Evolutionary conservation across 2,329 filamentous ascomycete genomes (phyloP), one percentile per base, ranked within the genome.

Genomic region (Coccinonectria pachysandricola): DNA sequence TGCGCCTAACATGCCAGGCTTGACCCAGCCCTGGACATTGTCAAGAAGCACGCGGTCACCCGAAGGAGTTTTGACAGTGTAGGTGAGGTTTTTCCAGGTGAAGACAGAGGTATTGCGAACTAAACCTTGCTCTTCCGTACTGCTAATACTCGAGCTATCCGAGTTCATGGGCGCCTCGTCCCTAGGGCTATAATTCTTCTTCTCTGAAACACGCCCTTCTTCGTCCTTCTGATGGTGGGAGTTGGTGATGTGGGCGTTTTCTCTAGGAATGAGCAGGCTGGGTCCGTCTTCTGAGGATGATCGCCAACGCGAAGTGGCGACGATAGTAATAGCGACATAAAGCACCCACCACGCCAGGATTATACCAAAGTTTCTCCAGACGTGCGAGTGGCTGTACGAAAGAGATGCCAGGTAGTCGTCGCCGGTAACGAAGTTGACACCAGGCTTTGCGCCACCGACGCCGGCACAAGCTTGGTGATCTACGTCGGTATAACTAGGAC

Each of bases 1-100:
- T 4, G 80, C 82, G 3, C 77, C 83, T 12, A 86, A 54, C 37
- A 76, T 85, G 23, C 82, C 82, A 1, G 83, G 81, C 52, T 84
- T 83, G 29, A 87, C 79, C 74, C 79, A 92, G 3, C 84, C 85
- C 38, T 86, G 74, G 1, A 92, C 79, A 30, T 88, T 69, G 36
- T 91, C 75, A 6, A 93, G 61, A 31, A 93, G 73, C 8, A 70
- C 61, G 7, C 79, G 72, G 67, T 84, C 60, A 4, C 70, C 71
- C 1, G 54, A 50, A 0, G 67, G 62, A 0, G 69, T 75, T 37
- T 73, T 67, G 32, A 86, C 79, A 0, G 71, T 79, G 44, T 84
- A 85, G 1, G 60, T 66, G 1, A 86, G 65, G 31, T 82, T 68
- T 46, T 78, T 78, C 77, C 79, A 86, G 1, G 79, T 85, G 40